Evolutionary conservation across 305 asterid species (phyloP).

Genomic region (Solanum hybrid): DNA sequence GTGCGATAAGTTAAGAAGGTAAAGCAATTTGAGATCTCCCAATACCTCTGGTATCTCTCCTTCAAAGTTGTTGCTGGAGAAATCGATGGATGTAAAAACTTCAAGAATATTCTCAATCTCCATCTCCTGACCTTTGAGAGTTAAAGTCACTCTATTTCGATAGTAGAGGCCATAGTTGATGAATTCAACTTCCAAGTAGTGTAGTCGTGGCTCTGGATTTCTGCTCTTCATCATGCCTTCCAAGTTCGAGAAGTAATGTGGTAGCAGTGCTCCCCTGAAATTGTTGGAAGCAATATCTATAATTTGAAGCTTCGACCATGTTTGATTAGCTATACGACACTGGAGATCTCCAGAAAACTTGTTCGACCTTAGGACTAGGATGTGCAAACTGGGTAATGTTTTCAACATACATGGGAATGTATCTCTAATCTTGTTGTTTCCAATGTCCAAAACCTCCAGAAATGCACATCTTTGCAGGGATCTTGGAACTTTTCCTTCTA

Average conservation of each 20-base stretch:
- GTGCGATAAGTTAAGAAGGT: slow-evolving; percentile 37
- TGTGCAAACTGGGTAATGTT: background rate
- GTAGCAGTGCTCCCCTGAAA: slow-evolving; percentile 12
- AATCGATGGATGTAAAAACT: slow-evolving; percentile 39
- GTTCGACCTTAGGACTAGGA: slow-evolving; percentile 12
- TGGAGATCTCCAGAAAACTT: slow-evolving; percentile 3
- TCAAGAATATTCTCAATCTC: slow-evolving; percentile 38
- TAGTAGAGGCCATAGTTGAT: background rate
- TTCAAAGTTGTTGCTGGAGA: slow-evolving; percentile 33
- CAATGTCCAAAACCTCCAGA: slow-evolving; percentile 16
- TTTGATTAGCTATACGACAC: background rate
- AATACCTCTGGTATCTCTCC: slow-evolving; percentile 32
- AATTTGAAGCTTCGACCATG: slow-evolving; percentile 11
- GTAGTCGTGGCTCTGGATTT: slow-evolving; percentile 5
- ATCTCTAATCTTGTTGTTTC: slow-evolving; percentile 21
- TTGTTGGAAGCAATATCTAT: slow-evolving; percentile 19
- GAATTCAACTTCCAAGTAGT: background rate
- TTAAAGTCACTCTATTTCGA: slow-evolving; percentile 36
- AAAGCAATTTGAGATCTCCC: slow-evolving; percentile 34
- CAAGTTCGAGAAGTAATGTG: slow-evolving; percentile 16
- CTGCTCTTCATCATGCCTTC: slow-evolving; percentile 36
- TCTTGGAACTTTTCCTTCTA: slow-evolving; percentile 35
- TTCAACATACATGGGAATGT: slow-evolving; percentile 11
- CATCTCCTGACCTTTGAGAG: slow-evolving; percentile 34
- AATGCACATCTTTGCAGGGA: slow-evolving; percentile 34